phyloP scores from a whole-genome alignment of 768 basidiomycete genomes.

The Tulasnella sp. region DNA sequence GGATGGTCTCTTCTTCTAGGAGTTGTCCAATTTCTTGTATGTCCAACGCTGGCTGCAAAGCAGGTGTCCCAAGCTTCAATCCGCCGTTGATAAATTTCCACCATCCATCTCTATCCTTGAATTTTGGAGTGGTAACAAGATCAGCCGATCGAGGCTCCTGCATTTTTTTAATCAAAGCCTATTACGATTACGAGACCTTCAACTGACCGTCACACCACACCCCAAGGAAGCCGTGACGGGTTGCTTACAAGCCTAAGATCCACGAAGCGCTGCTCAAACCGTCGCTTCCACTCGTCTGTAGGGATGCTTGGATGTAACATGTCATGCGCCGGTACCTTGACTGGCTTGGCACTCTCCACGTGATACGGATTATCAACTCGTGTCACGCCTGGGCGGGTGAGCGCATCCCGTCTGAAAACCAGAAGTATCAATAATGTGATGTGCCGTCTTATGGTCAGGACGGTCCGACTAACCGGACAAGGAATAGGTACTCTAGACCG shows the following conservation, averaged over 20 bases:
- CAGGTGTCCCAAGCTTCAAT: background rate
- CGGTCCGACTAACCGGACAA: conserved; percentile 13
- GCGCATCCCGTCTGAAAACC: conserved; percentile 8
- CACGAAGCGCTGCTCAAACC: conserved; percentile 8
- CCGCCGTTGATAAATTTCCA: conserved; percentile 16
- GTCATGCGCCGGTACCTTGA: background rate
- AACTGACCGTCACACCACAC: too few relatives aligned
- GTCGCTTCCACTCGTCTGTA: conserved; percentile 12
- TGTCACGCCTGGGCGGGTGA: conserved; percentile 10
- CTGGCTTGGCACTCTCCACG: too few relatives aligned
- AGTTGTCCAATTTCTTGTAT: background rate
- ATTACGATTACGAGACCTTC: too few relatives aligned
- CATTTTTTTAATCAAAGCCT: background rate
- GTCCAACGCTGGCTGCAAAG: background rate
- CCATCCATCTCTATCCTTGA: conserved; percentile 18
- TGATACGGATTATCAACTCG: conserved; percentile 8
- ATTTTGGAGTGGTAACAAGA: background rate
- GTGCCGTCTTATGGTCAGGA: background rate
- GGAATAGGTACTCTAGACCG: conserved; percentile 16
- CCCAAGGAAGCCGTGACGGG: background rate
- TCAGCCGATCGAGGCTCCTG: background rate
- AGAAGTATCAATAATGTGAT: background rate
- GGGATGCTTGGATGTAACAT: background rate
- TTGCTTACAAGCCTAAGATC: conserved; percentile 6
- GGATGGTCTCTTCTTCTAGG: background rate